Conservation (phyloP, 2,329 filamentous ascomycete species). For the Harringtonia lauricola region DNA sequence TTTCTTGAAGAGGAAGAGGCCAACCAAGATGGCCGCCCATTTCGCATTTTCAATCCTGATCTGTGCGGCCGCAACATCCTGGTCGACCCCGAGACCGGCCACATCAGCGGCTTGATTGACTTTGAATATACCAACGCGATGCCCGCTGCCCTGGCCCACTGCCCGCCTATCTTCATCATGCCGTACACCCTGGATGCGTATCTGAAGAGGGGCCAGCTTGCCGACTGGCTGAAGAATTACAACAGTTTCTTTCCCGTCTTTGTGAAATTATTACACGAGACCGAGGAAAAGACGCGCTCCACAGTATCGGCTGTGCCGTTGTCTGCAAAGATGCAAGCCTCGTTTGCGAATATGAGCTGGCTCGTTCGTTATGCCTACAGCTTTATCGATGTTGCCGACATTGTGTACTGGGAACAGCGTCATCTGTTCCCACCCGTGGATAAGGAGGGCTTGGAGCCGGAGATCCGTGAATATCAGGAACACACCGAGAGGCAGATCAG, state of each 20-base stretch:
- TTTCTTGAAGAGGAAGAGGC: constrained; percentile 8
- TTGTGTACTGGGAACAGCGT: background rate
- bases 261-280: background rate
- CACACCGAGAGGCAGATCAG: background rate
- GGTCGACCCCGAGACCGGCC: constrained; percentile 21
- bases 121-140: constrained; percentile 28
- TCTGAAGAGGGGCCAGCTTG: background rate
- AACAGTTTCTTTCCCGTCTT: background rate
- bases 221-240: background rate
- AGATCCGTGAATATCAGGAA: background rate
- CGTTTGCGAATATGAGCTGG: background rate
- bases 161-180: constrained; percentile 25
- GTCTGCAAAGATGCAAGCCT: background rate
- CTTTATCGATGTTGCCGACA: background rate
- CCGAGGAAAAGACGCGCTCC: background rate
- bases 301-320: background rate
- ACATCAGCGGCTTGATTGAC: constrained; percentile 25
- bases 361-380: background rate
- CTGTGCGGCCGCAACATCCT: constrained; percentile 28
- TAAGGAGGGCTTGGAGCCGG: background rate
- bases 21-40: constrained; percentile 18
- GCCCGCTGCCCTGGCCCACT: constrained; percentile 24
- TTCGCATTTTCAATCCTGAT: constrained; percentile 27
- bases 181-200: constrained; percentile 2
- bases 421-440: background rate